Evolutionary conservation across 768 basidiomycete genomes (phyloP).

Genomic region (Kwoniella newhampshirensis): DNA sequence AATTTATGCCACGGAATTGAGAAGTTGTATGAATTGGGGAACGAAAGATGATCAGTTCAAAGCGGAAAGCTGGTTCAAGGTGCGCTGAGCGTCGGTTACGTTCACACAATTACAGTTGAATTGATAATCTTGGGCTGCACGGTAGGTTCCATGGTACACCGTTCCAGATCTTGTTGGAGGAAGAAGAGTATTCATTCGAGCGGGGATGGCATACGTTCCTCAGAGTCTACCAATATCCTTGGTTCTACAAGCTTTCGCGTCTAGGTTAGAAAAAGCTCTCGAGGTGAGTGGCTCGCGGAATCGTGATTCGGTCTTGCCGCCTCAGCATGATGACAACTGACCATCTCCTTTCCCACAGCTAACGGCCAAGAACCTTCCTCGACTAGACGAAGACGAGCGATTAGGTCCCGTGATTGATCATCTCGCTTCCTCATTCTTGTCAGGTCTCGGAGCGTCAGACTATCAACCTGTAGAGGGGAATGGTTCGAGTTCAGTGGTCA

Average conservation of each 20-base stretch:
- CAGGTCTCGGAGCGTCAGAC: slow-evolving; percentile 71
- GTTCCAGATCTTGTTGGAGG: slow-evolving; percentile 88
- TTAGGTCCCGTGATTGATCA: slow-evolving; percentile 84
- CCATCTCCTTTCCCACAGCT: slow-evolving; percentile 56
- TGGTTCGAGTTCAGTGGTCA: slow-evolving; percentile 65
- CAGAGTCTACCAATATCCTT: slow-evolving; percentile 74
- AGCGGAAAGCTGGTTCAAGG: slow-evolving; percentile 75
- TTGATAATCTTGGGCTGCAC: neutral
- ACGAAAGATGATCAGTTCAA: slow-evolving; percentile 56
- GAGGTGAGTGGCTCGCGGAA: slow-evolving; percentile 64
- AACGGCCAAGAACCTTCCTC: slow-evolving; percentile 81
- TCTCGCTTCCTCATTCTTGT: slow-evolving; percentile 88
- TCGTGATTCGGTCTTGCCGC: neutral
- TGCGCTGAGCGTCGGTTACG: slow-evolving; percentile 40
- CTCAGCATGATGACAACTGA: neutral
- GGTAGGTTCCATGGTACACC: slow-evolving; percentile 90
- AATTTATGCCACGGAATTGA: slow-evolving; percentile 58
- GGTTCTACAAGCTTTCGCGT: slow-evolving; percentile 80
- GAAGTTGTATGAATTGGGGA: slow-evolving; percentile 57
- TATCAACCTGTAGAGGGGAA: slow-evolving; percentile 55
- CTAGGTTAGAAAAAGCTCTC: slow-evolving; percentile 68
- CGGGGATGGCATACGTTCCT: slow-evolving; percentile 88
- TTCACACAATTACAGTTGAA: neutral
- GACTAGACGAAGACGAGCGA: slow-evolving; percentile 91
- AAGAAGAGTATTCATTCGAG: slow-evolving; percentile 71